Evolutionary conservation across 345 rosid species (phyloP).

Genomic region (Dipteronia sinensis): DNA sequence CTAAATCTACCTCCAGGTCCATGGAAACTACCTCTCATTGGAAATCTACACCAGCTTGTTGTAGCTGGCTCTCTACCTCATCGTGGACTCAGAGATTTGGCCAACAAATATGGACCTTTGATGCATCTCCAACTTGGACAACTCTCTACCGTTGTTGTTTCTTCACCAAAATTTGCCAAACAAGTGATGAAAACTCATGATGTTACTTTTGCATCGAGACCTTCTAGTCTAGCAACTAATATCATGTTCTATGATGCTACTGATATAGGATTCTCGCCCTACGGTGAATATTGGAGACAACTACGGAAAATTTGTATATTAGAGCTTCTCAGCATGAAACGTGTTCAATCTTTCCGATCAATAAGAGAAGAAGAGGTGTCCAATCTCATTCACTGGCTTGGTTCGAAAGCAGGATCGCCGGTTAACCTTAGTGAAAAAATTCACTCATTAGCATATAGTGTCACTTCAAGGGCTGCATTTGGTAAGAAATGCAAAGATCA

Average conservation of each 20-base stretch:
- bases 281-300: neutral
- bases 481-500: neutral
- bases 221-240: neutral
- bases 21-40: neutral
- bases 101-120: neutral
- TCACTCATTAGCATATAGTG: neutral
- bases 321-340: neutral
- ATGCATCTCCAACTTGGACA: constrained; percentile 2
- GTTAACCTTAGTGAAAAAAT: neutral
- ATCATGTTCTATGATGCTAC: neutral
- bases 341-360: neutral
- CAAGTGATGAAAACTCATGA: neutral
- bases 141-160: neutral
- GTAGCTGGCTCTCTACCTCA: neutral
- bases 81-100: neutral
- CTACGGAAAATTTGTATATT: neutral
- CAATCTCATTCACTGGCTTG: neutral
- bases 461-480: neutral
- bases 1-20: constrained; percentile 1
- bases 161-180: neutral
- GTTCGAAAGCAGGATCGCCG: neutral
- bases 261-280: neutral
- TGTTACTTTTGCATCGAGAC: neutral
- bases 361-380: neutral
- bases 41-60: neutral